Evolutionary conservation across 2,329 filamentous ascomycete species (phyloP), one percentile per base, ranked within the genome.

Genomic region (Lizonia empirigonia): DNA sequence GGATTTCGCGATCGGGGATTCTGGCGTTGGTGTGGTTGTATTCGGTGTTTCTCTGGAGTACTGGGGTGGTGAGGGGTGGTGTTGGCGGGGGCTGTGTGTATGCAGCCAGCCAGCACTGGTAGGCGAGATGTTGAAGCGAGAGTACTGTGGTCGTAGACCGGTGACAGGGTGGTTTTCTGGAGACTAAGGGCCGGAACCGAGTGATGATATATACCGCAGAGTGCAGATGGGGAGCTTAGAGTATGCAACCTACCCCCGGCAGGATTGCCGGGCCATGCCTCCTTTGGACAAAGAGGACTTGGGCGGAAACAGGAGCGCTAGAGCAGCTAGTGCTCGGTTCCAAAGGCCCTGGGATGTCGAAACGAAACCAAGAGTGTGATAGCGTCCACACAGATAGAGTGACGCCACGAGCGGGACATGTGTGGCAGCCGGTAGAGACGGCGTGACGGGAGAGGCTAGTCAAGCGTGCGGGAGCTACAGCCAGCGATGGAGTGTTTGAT

Each of bases 381-480:
- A 53, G 58, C 55, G 56, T 48, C 62, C 65, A 64, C 67, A 53
- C 67, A 71, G 70, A 69, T 71, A 70, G 70, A 69, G 63, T 59
- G 59, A 66, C 63, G 66, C 66, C 62, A 68, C 62, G 63, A 68
- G 59, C 59, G 58, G 60, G 52, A 55, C 55, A 57, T 60, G 60
- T 61, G 61, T 65, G 63, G 66, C 63, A 64, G 67, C 61, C 64
- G 67, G 65, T 62, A 65, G 47, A 53, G 58, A 66, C 62, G 59
- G 60, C 65, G 56, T 63, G 64, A 68, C 60, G 65, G 66, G 60
- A 47, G 57, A 59, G 64, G 61, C 70, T 74, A 73, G 71, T 69
- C 57, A 66, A 67, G 63, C 62, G 63, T 65, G 68, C 71, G 70
- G 69, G 69, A 73, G 69, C 71, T 74, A 70, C 59, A 67, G 50